phyloP scores from a whole-genome alignment of 2,329 filamentous ascomycete genomes.

The Fusarium decemcellulare region DNA sequence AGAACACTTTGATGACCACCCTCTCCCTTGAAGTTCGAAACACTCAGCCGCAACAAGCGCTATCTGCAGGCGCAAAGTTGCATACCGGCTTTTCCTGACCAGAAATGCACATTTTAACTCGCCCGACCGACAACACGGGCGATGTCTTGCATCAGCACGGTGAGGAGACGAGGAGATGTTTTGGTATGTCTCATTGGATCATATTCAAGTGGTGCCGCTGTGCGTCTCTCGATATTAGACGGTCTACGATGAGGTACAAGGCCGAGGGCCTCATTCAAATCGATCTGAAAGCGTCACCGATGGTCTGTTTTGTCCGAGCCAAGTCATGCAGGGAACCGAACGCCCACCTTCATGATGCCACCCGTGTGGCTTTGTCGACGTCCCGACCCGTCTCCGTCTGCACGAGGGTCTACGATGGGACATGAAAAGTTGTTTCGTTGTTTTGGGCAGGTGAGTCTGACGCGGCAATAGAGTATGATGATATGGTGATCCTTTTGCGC shows the following conservation, averaged over 20 bases:
- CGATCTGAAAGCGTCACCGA: slow-evolving; percentile 15
- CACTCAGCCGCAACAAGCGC: slow-evolving; percentile 10
- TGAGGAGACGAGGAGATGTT: neutral
- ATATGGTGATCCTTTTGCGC: slow-evolving; percentile 32
- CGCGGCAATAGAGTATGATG: slow-evolving; percentile 19
- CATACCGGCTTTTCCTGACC: neutral
- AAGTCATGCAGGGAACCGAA: slow-evolving; percentile 23
- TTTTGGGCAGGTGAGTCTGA: slow-evolving; percentile 11
- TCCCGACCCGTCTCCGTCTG: neutral
- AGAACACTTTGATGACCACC: slow-evolving; percentile 1
- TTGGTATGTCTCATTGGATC: slow-evolving; percentile 8
- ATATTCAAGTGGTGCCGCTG: slow-evolving; percentile 14
- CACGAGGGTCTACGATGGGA: neutral
- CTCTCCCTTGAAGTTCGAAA: neutral
- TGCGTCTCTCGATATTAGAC: slow-evolving; percentile 16
- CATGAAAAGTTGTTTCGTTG: neutral
- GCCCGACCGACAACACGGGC: slow-evolving; percentile 21
- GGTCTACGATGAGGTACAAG: slow-evolving; percentile 23
- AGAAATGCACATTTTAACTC: neutral
- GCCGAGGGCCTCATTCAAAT: slow-evolving; percentile 14
- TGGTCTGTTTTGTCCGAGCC: slow-evolving; percentile 12
- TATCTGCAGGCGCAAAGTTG: neutral
- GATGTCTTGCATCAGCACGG: slow-evolving; percentile 21
- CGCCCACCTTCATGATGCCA: neutral
- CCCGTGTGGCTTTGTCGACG: neutral